Conservation (phyloP, 305 asterid genomes). For the Monarda citriodora region DNA sequence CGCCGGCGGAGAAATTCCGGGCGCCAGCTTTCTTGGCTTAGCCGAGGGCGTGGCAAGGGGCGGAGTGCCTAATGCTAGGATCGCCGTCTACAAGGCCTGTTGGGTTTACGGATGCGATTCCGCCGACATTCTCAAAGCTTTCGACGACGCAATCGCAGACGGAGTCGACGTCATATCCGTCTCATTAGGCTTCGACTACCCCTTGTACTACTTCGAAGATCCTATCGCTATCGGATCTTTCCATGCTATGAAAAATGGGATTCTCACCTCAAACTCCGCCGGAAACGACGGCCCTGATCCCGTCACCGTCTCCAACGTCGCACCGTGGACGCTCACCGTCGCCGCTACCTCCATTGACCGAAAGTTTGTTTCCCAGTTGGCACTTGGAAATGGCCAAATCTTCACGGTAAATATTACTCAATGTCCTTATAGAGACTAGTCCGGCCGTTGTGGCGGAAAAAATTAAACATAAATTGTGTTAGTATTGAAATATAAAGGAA, state of each 20-base stretch:
- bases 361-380: slow-evolving; percentile 36
- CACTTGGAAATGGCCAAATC: slow-evolving; percentile 50
- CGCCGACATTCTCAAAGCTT: slow-evolving; percentile 54
- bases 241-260: slow-evolving; percentile 61
- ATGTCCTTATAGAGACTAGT: too few relatives aligned
- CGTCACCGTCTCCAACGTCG: slow-evolving; percentile 33
- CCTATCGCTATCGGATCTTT: slow-evolving; percentile 71
- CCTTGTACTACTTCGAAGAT: slow-evolving; percentile 32
- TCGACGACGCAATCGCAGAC: slow-evolving; percentile 70
- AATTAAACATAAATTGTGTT: too few relatives aligned
- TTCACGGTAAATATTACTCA: too few relatives aligned
- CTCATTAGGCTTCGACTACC: slow-evolving; percentile 38
- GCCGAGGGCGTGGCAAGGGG: slow-evolving; percentile 51
- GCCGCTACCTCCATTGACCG: slow-evolving; percentile 59
- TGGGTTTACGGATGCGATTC: slow-evolving; percentile 34
- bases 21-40: slow-evolving; percentile 40
- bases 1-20: slow-evolving; percentile 36
- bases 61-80: slow-evolving; percentile 48
- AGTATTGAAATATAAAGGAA: too few relatives aligned
- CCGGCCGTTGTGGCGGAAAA: too few relatives aligned
- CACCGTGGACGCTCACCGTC: slow-evolving; percentile 67
- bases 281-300: slow-evolving; percentile 43
- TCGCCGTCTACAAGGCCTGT: slow-evolving; percentile 61
- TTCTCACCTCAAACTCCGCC: slow-evolving; percentile 51
- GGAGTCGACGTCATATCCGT: slow-evolving; percentile 65